Conservation (phyloP, 345 rosid species). For the Eucalyptus sp. region DNA sequence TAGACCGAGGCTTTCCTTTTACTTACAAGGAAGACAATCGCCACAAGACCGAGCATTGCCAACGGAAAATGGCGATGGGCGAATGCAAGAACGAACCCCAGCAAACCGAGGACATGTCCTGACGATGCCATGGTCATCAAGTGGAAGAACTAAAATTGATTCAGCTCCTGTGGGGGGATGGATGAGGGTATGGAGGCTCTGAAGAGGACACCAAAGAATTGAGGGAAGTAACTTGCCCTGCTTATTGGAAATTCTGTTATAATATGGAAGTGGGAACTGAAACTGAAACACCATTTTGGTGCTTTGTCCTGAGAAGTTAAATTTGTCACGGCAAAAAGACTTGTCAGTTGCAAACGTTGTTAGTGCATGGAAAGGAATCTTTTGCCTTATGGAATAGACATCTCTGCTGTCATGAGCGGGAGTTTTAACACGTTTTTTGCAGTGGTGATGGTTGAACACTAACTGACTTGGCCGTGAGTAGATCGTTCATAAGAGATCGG, state of each 20-base stretch:
- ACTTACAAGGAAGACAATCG: not conserved
- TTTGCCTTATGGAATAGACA: not conserved
- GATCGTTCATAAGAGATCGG: not conserved
- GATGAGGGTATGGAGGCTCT: not conserved
- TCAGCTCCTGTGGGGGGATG: not conserved
- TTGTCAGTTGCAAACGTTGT: not conserved
- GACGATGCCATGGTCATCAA: not conserved
- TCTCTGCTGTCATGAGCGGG: not conserved
- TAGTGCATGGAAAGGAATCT: not conserved
- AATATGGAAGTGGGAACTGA: not conserved
- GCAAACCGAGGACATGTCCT: not conserved
- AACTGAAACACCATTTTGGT: not conserved
- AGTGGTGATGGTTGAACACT: not conserved
- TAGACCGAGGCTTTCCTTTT: constrained; percentile 16
- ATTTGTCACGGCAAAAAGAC: not conserved
- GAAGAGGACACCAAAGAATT: not conserved
- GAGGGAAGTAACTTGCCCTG: not conserved
- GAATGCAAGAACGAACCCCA: not conserved
- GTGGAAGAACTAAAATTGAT: not conserved
- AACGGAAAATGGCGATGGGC: not conserved
- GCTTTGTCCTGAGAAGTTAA: not conserved
- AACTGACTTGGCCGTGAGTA: not conserved
- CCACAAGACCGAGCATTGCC: not conserved
- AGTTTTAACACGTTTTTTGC: not conserved
- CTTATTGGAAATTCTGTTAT: not conserved